Base-by-base conservation (phyloP, 2,329 filamentous ascomycete species). In the Diaporthe citri region DNA sequence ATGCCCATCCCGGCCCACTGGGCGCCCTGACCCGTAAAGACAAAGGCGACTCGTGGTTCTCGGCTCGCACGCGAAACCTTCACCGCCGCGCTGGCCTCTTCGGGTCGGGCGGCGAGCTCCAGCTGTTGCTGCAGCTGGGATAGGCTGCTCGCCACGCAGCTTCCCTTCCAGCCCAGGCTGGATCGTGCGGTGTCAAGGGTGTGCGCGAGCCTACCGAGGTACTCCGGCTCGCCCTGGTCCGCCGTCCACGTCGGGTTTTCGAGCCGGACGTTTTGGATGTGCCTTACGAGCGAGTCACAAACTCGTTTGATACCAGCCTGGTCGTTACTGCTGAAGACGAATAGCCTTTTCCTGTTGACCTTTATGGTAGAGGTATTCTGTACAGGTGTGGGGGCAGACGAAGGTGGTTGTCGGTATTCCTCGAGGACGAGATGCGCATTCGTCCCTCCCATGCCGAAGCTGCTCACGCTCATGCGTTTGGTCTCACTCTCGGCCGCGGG, bases 401-500 rank as follows among this genome's bases (percentile, higher is more conserved):
- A 22, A 13, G 64, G 8, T 8, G 46, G 20, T 39, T 46, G 64
- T 22, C 39, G 52, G 64, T 39, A 67, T 17, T 46, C 72, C 22
- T 74, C 73, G 13, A 72, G 13, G n/a, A 74, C 56, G 1, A 66
- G 80, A 39, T 87, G 86, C 7, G 84, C 85, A 76, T 88, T 88
- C 13, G 86, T 85, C 48, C 83, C 86, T 25, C 85, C 86, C 39
- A 85, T 87, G 0, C 87, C 87, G 64, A 88, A 88, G 72, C 82
- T 85, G 79, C 88, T 88, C 74, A 89, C 82, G 76, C 87, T 88
- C 75, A 88, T 84, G 77, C 86, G 87, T 77, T 86, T 86, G 9
- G 74, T 56, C 82, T 88, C 88, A 31, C 31, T 31, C 31, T 31
- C 31, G 66, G 84, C 83, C 56, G 80, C 82, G 0, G 87, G 87